A percentile compares a stretch with the other conserved stretches of the same genome.
These are phyloP conservation scores for Mycena rosella DNA, from an alignment of 768 basidiomycete species.

Conservation along the genomic window DNA sequence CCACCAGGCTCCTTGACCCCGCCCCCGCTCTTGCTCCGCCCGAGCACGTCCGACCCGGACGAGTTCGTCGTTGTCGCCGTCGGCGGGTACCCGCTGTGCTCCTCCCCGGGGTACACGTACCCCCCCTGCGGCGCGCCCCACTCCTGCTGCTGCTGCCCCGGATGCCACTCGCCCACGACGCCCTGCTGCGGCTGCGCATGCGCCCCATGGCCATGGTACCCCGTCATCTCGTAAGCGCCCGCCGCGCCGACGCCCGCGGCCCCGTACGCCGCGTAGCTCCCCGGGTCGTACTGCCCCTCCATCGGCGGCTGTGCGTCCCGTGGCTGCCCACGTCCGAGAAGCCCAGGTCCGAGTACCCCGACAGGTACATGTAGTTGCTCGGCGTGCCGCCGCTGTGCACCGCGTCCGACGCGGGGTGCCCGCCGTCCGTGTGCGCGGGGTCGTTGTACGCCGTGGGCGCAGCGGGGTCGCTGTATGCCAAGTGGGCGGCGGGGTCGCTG, in stretches of 20 bases:
- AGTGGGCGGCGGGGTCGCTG: neutral
- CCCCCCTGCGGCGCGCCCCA: constrained; percentile 4
- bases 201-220: too few relatives aligned
- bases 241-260: constrained; percentile 44
- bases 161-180: neutral
- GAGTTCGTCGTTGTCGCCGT: constrained; percentile 11
- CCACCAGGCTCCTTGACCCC: constrained; percentile 29
- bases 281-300: constrained; percentile 42
- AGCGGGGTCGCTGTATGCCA: too few relatives aligned
- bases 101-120: constrained; percentile 34
- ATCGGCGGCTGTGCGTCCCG: constrained; percentile 47
- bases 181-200: constrained; percentile 14
- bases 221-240: constrained; percentile 38
- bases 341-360: constrained; percentile 42
- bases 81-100: constrained; percentile 28
- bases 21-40: constrained; percentile 31
- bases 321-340: constrained; percentile 54
- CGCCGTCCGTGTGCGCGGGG: constrained; percentile 13
- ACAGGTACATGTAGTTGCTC: constrained; percentile 36
- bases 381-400: constrained; percentile 23
- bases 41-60: constrained; percentile 20
- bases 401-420: constrained; percentile 5
- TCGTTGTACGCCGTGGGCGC: constrained; percentile 30
- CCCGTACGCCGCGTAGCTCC: constrained; percentile 40
- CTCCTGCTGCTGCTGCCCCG: neutral